phyloP scores from a whole-genome alignment of 106 monocot species.

The Chionographis japonica region DNA sequence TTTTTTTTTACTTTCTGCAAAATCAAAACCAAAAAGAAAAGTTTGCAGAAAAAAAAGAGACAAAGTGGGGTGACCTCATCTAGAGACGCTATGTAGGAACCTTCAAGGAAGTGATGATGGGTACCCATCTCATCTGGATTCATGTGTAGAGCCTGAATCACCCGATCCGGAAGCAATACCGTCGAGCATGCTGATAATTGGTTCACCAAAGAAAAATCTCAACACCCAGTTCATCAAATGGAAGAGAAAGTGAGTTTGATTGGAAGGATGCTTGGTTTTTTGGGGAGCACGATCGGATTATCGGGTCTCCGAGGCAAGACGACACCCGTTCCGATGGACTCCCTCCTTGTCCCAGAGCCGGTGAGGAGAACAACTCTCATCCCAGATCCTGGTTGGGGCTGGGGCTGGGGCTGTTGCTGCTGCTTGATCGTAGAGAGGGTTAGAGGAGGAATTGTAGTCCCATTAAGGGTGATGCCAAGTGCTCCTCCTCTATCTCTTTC shows the following conservation, averaged over 20 bases:
- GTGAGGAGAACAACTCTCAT: slow-evolving; percentile 25
- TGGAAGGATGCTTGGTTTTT: slow-evolving; percentile 14
- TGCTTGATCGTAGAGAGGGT: too few species aligned
- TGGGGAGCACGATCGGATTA: slow-evolving; percentile 8
- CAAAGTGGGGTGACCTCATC: too few species aligned
- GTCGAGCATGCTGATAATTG: slow-evolving; percentile 22
- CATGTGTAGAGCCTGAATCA: slow-evolving; percentile 34
- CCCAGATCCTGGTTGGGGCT: background rate
- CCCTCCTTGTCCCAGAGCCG: background rate
- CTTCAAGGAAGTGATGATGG: slow-evolving; percentile 5
- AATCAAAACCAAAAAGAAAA: too few species aligned
- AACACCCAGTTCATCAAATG: background rate
- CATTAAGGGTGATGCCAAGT: too few species aligned
- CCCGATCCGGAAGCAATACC: slow-evolving; percentile 38
- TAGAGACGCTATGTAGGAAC: background rate
- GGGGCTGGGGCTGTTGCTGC: background rate
- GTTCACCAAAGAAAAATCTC: background rate
- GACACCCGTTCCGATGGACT: slow-evolving; percentile 36
- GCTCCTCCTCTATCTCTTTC: too few species aligned
- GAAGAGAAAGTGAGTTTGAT: background rate
- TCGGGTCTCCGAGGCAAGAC: slow-evolving; percentile 24
- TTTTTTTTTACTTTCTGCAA: too few species aligned
- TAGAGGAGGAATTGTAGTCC: too few species aligned
- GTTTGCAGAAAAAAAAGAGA: too few species aligned
- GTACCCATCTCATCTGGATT: slow-evolving; percentile 21